Evolutionary conservation across 139 green algal genomes (phyloP).

Genomic region (Astrephomene gubernaculifera): DNA sequence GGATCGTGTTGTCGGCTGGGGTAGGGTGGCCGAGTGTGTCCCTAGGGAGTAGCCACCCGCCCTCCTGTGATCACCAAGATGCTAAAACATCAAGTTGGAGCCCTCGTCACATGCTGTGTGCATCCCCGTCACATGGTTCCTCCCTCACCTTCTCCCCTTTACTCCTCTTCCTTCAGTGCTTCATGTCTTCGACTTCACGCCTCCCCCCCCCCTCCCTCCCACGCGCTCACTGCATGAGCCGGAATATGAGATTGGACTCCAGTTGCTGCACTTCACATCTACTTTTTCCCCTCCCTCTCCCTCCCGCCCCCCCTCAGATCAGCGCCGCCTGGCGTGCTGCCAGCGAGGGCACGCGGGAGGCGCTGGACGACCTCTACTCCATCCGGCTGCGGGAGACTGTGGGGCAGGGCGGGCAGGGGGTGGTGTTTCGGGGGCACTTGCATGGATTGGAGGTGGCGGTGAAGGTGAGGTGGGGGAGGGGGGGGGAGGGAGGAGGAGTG

Average conservation of each 20-base stretch:
- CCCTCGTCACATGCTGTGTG: too few species aligned
- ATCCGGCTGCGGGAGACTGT: constrained; percentile 44
- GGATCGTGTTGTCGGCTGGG: neutral
- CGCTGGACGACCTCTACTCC: constrained; percentile 38
- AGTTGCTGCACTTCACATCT: neutral
- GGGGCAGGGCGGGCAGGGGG: constrained; percentile 38
- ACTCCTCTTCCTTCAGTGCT: neutral
- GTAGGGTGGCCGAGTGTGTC: neutral
- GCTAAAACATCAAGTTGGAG: neutral
- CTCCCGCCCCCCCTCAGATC: neutral
- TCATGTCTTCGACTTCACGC: neutral
- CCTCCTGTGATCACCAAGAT: neutral
- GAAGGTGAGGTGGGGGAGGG: constrained; percentile 13
- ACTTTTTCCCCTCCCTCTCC: neutral
- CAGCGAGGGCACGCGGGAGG: constrained; percentile 30
- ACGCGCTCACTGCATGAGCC: neutral
- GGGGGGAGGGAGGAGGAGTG: neutral
- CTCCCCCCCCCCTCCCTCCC: neutral
- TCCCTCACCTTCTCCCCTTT: neutral
- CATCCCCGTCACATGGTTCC: too few species aligned
- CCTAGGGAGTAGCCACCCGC: neutral
- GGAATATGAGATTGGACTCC: too few species aligned
- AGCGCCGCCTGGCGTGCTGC: constrained; percentile 21
- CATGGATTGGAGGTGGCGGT: constrained; percentile 44
- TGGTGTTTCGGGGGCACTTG: constrained; percentile 38